These are phyloP conservation scores for Dryas alaskensis DNA, from an alignment of 306 rosid species.

Conservation along the genomic window DNA sequence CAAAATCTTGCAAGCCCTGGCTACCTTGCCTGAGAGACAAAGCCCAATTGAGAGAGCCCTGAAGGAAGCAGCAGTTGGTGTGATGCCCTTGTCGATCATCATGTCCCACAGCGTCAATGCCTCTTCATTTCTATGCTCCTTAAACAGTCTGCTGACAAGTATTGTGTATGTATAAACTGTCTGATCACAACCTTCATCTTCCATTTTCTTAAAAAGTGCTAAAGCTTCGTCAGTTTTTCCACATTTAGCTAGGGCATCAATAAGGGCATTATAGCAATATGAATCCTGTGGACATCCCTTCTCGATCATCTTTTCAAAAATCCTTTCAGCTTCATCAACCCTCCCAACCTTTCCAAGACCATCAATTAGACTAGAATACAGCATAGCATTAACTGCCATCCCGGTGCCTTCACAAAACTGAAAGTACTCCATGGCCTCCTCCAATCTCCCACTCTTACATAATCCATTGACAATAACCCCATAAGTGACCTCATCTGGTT, in stretches of 20 bases:
- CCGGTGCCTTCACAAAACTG: conserved; percentile 48
- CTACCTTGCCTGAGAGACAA: conserved; percentile 82
- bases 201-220: conserved; percentile 57
- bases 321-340: conserved; percentile 66
- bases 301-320: conserved; percentile 65
- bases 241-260: conserved; percentile 64
- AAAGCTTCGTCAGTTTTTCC: conserved; percentile 68
- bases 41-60: conserved; percentile 79
- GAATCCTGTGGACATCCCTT: conserved; percentile 72
- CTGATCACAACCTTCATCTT: conserved; percentile 75
- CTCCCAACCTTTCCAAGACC: conserved; percentile 89
- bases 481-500: conserved; percentile 79
- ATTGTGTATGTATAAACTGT: conserved; percentile 77
- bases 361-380: conserved; percentile 76
- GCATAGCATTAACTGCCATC: conserved; percentile 55
- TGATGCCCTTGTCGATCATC: conserved; percentile 81
- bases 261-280: conserved; percentile 67
- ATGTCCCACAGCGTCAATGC: conserved; percentile 72
- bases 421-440: conserved; percentile 68
- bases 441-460: conserved; percentile 73
- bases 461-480: conserved; percentile 78
- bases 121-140: conserved; percentile 69
- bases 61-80: conserved; percentile 78
- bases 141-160: conserved; percentile 66
- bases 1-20: conserved; percentile 83